Conservation (phyloP, 306 rosid genomes). For the Cucurbita pepo region DNA sequence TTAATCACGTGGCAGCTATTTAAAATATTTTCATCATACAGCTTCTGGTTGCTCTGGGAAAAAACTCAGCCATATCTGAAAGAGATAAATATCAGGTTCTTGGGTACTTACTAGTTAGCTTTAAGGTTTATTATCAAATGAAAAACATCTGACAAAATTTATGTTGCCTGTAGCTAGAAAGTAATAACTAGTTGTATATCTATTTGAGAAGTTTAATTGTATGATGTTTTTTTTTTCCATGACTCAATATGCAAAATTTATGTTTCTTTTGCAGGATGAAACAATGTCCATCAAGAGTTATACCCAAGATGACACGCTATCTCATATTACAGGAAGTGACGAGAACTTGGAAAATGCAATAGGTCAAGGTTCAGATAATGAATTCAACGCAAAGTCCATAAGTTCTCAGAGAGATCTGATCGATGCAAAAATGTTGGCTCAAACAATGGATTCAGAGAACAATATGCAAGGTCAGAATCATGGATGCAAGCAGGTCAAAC, state of each 20-base stretch:
- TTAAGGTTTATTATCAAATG: constrained; percentile 3
- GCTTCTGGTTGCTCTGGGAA: constrained; percentile 43
- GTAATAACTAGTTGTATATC: background rate
- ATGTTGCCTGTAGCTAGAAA: background rate
- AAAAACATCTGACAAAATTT: background rate
- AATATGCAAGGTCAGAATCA: constrained; percentile 1
- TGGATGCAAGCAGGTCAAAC: constrained; percentile 1
- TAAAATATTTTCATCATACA: constrained; percentile 20
- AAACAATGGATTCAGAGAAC: constrained; percentile 8
- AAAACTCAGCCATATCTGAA: constrained; percentile 19
- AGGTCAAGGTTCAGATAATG: constrained; percentile 15
- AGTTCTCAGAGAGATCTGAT: constrained; percentile 8
- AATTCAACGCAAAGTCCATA: constrained; percentile 2
- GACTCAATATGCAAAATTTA: background rate
- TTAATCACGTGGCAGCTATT: constrained; percentile 13
- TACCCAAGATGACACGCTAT: constrained; percentile 35
- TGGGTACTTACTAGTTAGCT: constrained; percentile 6
- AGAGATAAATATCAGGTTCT: constrained; percentile 39
- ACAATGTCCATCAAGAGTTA: constrained; percentile 33
- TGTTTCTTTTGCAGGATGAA: constrained; percentile 36
- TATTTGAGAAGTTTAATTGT: background rate
- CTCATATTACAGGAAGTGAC: constrained; percentile 21
- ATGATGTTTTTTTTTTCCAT: background rate
- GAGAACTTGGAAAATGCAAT: constrained; percentile 17
- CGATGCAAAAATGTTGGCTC: constrained; percentile 10